Evolutionary conservation across 495 filamentous ascomycete species (phyloP).

Genomic region (Podospora appendiculata): DNA sequence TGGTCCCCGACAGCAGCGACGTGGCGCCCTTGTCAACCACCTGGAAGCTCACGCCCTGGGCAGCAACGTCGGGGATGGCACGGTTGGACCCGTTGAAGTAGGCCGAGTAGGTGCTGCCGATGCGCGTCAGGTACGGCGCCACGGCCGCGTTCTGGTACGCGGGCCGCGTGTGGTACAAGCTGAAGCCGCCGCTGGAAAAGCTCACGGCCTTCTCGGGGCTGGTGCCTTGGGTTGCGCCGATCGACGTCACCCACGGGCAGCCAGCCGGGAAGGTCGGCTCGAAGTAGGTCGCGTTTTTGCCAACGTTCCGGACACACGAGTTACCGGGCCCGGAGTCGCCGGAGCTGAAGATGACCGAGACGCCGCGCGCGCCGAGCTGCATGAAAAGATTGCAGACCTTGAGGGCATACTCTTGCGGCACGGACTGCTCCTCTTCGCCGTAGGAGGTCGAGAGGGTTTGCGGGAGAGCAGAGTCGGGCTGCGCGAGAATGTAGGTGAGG

Average conservation of each 20-base stretch:
- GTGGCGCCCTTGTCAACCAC: conserved; percentile 4
- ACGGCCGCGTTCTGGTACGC: conserved; percentile 54
- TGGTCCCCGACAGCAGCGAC: conserved; percentile 46
- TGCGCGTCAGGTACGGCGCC: conserved; percentile 31
- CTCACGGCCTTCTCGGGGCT: conserved; percentile 54
- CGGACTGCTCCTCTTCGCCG: conserved; percentile 72
- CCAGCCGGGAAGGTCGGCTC: conserved; percentile 41
- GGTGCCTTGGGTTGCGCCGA: conserved; percentile 57
- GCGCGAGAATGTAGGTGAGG: conserved; percentile 45
- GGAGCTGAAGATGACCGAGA: conserved; percentile 65
- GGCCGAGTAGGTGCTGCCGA: conserved; percentile 11
- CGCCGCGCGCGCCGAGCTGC: conserved; percentile 65
- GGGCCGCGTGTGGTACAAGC: conserved; percentile 54
- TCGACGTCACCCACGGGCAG: conserved; percentile 69
- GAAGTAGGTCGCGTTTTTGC: conserved; percentile 55
- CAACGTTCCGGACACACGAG: conserved; percentile 61
- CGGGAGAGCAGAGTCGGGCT: conserved; percentile 46
- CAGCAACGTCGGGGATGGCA: conserved; percentile 66
- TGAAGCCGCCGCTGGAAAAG: conserved; percentile 55
- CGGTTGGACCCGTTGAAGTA: conserved; percentile 52
- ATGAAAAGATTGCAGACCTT: conserved; percentile 61
- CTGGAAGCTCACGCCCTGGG: conserved; percentile 33
- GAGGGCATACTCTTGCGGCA: conserved; percentile 58
- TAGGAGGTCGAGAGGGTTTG: conserved; percentile 74
- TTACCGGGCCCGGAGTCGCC: conserved; percentile 68